Evolutionary conservation across 129 eudicot species (phyloP), one percentile per base, ranked within the genome.

Genomic region (Flaveria linearis): DNA sequence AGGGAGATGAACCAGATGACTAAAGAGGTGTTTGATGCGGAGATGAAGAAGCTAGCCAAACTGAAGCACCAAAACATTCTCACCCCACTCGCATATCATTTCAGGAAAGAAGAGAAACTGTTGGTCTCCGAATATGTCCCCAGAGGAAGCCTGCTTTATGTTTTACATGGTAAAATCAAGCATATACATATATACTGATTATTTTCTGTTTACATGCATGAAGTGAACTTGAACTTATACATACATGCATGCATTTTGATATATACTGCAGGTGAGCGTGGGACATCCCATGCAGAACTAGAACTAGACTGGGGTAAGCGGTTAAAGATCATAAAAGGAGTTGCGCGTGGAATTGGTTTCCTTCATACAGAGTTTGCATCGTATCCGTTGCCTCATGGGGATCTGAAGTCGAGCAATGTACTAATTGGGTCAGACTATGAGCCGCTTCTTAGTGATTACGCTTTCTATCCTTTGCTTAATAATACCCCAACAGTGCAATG

Each of bases 371-470:
- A 90, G 53, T 86, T 94, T 9, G 16, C 93, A 52, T 68, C 87
- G 10, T 85, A 79, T 62, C 87, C 86, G 12, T 80, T 94, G 15
- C 98, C 98, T 43, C 98, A 94, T 22, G 97, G 98, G 33, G 87
- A 94, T 70, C 92, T 94, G 62, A 94, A 94, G 75, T 88, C 98
- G 7, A 85, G 98, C 96, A 93, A 94, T 80, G 82, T 94, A 12
- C 87, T 94, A 9, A 80, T 94, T 0, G 71, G 82, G 7, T 51
- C 83, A 71, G 84, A 80, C 78, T 85, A 85, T 65, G 96, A 88
- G 76, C 97, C 97, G n/a, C 91, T 91, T 23, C 90, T 94, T 42
- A 80, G 90, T n/a, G 96, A 91, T 72, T 94, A 94, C 68, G 90
- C 87, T 14, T 78, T 94, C 51, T 75, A 82, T 73, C 84, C 89